Base-by-base conservation (phyloP, 2,329 filamentous ascomycete species). In the Penicillium thymicola region DNA sequence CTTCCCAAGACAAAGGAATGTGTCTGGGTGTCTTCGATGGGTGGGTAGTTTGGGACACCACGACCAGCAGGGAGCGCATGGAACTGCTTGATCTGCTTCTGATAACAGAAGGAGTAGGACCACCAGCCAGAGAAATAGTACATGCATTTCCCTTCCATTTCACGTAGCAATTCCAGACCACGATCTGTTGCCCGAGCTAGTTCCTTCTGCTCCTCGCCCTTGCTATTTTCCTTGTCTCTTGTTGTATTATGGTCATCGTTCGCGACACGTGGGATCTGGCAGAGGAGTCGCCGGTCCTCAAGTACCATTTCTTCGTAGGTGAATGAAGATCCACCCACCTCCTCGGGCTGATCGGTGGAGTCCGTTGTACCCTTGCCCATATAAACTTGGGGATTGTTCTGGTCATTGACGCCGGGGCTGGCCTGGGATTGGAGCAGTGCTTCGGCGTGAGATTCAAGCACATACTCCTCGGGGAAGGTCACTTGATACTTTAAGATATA, bases 71-170 rank as follows among this genome's bases (percentile, higher is more conserved):
- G 84, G 57, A 93, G 77, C 43, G 91, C 90, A 72, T 97, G 92
- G 75, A 95, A 97, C 74, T 97, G 92, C 67, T 90, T 89, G 59
- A 97, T 87, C 61, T 93, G 86, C 59, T 87, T 83, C 70, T 90
- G 90, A 76, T 96, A 94, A 79, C 92, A 97, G 74, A 96, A 96
- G 65, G 88, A 89, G 75, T 97, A 97, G 69, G 89, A 94, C 92
- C 92, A 97, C 92, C 92, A 97, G 0, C 92, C 92, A 1, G 86
- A 89, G 62, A 92, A 77, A 71, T 85, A 89, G 77, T 93, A 96
- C 61, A 97, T 83, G 73, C 92, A 97, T 28, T 83, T 82, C 4
- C 87, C 89, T 51, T 92, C 84, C 74, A 97, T 87, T 27, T 87
- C 85, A 61, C 84, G 83, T 49, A 97, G 79, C 23, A 97, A 81